Percentiles rank a stretch among this genome's conserved stretches.
phyloP scores from a whole-genome alignment of 495 filamentous ascomycete species.

The Geoglossum glabrum region DNA sequence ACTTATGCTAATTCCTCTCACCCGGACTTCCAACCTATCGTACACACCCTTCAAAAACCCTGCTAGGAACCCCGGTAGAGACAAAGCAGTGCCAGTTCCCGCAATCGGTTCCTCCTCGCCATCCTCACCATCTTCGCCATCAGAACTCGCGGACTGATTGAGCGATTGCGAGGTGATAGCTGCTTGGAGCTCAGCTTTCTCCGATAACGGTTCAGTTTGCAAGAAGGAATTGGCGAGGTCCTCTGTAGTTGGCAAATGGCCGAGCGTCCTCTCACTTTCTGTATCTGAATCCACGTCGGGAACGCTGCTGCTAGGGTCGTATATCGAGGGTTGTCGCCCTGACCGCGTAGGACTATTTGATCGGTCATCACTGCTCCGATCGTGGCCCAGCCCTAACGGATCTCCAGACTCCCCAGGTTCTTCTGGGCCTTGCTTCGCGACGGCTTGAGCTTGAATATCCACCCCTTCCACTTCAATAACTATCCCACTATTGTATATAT shows the following conservation, averaged over 20 bases:
- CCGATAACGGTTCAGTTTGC: conserved; percentile 52
- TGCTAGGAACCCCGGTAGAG: conserved; percentile 63
- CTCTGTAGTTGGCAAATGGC: conserved; percentile 50
- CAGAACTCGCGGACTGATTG: conserved; percentile 13
- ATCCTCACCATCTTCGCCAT: conserved; percentile 30
- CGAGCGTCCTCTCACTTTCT: conserved; percentile 16
- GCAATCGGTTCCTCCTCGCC: conserved; percentile 41
- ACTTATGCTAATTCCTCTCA: conserved; percentile 35
- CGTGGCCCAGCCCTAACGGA: background rate
- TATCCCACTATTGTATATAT: conserved; percentile 63
- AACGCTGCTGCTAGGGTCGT: background rate
- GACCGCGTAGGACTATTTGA: background rate
- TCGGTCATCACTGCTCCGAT: conserved; percentile 6
- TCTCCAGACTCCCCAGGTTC: background rate
- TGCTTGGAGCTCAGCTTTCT: conserved; percentile 56
- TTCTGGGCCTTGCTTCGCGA: conserved; percentile 5
- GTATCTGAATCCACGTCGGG: background rate
- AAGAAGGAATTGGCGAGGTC: conserved; percentile 79
- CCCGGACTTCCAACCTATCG: conserved; percentile 53
- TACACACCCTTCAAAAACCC: conserved; percentile 64
- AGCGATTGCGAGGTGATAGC: conserved; percentile 47
- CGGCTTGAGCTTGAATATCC: conserved; percentile 23
- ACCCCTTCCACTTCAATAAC: conserved; percentile 59
- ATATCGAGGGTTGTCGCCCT: conserved; percentile 5
- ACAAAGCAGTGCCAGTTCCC: conserved; percentile 53